These are phyloP conservation scores for Halophytophthora polymorphica DNA, from an alignment of 352 stramenopile genomes.

Conservation along the genomic window DNA sequence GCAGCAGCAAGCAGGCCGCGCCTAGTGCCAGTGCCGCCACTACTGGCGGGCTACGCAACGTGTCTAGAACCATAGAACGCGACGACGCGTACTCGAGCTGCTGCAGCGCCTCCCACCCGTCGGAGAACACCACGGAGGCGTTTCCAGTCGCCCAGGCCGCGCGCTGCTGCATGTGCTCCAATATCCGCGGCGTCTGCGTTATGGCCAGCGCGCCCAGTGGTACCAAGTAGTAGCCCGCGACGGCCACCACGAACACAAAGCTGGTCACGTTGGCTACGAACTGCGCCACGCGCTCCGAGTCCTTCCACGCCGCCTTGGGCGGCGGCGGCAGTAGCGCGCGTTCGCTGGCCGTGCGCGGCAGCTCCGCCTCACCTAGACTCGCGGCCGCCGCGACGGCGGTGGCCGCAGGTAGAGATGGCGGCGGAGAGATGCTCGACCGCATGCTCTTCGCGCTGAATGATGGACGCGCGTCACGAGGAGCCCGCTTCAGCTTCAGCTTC, in stretches of 20 bases:
- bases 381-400: background rate
- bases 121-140: constrained; percentile 20
- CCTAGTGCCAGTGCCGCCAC: constrained; percentile 33
- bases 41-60: constrained; percentile 35
- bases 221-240: constrained; percentile 45
- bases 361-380: constrained; percentile 17
- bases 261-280: constrained; percentile 66
- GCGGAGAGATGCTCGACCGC: constrained; percentile 6
- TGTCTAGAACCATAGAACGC: constrained; percentile 22
- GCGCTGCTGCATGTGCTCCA: constrained; percentile 17
- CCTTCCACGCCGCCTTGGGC: constrained; percentile 49
- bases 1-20: constrained; percentile 23
- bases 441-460: constrained; percentile 1
- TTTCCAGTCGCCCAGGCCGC: constrained; percentile 21
- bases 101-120: constrained; percentile 28
- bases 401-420: background rate
- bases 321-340: constrained; percentile 11
- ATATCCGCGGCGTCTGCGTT: constrained; percentile 32
- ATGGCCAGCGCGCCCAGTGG: constrained; percentile 29
- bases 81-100: constrained; percentile 21
- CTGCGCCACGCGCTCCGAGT: constrained; percentile 61
- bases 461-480: no score
- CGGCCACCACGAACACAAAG: constrained; percentile 45
- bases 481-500: no score
- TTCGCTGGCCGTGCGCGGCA: constrained; percentile 14